Conservation (phyloP, 1,139 yeast species). For the Geotrichum reessii region DNA sequence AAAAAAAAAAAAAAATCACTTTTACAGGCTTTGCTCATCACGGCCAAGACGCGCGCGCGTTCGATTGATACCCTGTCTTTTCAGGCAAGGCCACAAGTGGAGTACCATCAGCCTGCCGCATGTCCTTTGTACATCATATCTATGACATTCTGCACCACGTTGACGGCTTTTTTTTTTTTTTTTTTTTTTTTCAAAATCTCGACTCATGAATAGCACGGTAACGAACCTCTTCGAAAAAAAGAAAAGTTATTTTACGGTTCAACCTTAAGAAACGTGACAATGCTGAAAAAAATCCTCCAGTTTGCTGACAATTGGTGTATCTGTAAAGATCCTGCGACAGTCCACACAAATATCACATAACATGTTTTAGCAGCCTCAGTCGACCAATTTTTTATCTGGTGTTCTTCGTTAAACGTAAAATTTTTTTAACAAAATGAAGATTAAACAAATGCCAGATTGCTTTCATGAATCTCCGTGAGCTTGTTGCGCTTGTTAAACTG, state of each 20-base stretch:
- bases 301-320: constrained; percentile 88
- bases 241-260: constrained; percentile 89
- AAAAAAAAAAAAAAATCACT: constrained; percentile 64
- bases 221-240: constrained; percentile 87
- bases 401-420: constrained; percentile 89
- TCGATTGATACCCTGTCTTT: constrained; percentile 68
- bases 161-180: too few species aligned
- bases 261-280: constrained; percentile 65
- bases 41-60: constrained; percentile 58
- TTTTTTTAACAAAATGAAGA: constrained; percentile 66
- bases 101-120: constrained; percentile 69
- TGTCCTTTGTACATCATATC: constrained; percentile 86
- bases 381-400: constrained; percentile 72
- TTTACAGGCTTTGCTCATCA: constrained; percentile 61
- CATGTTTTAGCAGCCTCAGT: constrained; percentile 81
- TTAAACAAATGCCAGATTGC: constrained; percentile 40
- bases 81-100: constrained; percentile 73
- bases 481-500: constrained; percentile 18
- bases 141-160: constrained; percentile 74
- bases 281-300: constrained; percentile 79
- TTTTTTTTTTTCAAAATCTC: constrained; percentile 55
- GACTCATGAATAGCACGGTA: constrained; percentile 74
- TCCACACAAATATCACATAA: constrained; percentile 55
- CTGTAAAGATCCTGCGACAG: constrained; percentile 83
- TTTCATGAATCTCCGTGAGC: constrained; percentile 19